A percentile compares a stretch with the other conserved stretches of the same genome.
phyloP scores from a whole-genome alignment of 2,329 filamentous ascomycete genomes.

The Aspergillus pseudotamarii region DNA sequence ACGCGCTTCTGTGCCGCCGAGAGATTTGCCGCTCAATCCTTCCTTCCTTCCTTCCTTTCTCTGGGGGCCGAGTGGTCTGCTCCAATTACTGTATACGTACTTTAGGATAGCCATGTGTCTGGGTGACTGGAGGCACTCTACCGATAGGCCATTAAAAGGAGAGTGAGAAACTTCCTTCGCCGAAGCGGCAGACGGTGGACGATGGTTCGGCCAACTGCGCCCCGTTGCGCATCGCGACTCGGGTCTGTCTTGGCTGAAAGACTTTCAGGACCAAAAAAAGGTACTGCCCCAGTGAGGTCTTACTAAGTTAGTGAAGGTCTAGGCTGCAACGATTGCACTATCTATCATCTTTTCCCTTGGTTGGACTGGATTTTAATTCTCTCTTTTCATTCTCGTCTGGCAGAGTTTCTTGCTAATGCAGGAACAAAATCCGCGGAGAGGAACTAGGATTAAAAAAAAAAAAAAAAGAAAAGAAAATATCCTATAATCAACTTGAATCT shows the following conservation, averaged over 20 bases:
- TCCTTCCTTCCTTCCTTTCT: background rate
- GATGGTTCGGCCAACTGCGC: slow-evolving; percentile 2
- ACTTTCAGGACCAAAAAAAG: background rate
- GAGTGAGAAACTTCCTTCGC: background rate
- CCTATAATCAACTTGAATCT: slow-evolving; percentile 15
- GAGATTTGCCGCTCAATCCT: background rate
- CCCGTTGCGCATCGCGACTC: background rate
- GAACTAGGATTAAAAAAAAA: background rate
- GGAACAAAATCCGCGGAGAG: background rate
- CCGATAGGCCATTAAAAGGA: background rate
- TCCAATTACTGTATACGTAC: background rate
- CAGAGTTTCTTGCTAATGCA: background rate
- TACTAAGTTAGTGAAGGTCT: background rate
- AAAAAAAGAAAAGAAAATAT: background rate
- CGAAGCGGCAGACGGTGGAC: background rate
- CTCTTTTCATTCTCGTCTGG: background rate
- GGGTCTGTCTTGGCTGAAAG: background rate
- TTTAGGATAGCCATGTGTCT: background rate
- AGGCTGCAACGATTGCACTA: background rate
- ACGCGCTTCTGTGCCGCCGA: background rate
- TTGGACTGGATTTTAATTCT: background rate
- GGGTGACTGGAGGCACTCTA: background rate
- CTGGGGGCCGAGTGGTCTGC: background rate
- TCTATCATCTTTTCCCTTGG: background rate
- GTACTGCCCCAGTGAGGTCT: background rate